phyloP scores from a whole-genome alignment of 352 stramenopile species.

The Achlya hypogyna region DNA sequence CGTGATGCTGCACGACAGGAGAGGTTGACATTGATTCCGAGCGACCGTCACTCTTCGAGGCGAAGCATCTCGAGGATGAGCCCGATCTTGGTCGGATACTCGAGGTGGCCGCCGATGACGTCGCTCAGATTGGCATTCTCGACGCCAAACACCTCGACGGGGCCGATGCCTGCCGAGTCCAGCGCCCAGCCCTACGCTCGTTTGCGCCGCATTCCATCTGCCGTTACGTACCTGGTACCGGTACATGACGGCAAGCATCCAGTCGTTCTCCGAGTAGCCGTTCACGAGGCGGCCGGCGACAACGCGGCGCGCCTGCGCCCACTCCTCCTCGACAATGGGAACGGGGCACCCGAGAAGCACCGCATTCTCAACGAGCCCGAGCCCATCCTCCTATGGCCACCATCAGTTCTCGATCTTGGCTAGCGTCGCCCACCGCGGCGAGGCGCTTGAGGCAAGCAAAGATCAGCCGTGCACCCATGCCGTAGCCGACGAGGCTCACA shows the following conservation, averaged over 20 bases:
- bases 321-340: conserved; percentile 44
- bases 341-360: conserved; percentile 81
- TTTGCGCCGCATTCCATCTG: not conserved
- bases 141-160: conserved; percentile 52
- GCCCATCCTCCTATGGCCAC: conserved; percentile 31
- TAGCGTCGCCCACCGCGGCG: conserved; percentile 29
- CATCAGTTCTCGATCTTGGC: not conserved
- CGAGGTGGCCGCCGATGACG: conserved; percentile 70
- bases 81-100: conserved; percentile 86
- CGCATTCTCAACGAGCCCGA: conserved; percentile 81
- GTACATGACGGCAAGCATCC: conserved; percentile 88
- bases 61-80: conserved; percentile 68
- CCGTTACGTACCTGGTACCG: conserved; percentile 44
- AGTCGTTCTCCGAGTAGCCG: conserved; percentile 84
- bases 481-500: conserved; percentile 84
- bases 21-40: no score
- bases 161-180: conserved; percentile 61
- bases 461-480: conserved; percentile 83
- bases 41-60: conserved; percentile 57
- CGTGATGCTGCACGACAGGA: no score
- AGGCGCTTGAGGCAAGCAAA: conserved; percentile 86
- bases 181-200: conserved; percentile 41
- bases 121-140: conserved; percentile 79
- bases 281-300: conserved; percentile 86
- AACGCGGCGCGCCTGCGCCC: conserved; percentile 52